These are phyloP conservation scores for Thelephora ganbajun DNA, from an alignment of 768 basidiomycete species.

Conservation along the genomic window DNA sequence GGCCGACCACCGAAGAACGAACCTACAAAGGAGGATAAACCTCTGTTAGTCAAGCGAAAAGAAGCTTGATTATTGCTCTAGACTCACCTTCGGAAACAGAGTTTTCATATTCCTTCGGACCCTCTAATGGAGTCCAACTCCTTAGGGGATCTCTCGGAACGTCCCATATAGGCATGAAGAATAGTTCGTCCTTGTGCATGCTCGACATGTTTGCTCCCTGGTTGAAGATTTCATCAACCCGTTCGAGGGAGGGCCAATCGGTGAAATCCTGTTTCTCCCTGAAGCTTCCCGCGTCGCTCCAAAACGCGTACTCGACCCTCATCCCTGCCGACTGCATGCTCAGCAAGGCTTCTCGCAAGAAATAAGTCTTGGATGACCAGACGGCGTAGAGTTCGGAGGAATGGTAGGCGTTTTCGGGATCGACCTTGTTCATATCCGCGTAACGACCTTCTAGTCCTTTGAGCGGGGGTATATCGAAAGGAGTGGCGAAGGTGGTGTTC, in stretches of 20 bases:
- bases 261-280: slow-evolving; percentile 26
- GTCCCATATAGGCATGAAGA: slow-evolving; percentile 33
- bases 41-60: not conserved
- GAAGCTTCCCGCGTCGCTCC: slow-evolving; percentile 45
- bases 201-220: slow-evolving; percentile 18
- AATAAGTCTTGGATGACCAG: slow-evolving; percentile 41
- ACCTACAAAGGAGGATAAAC: slow-evolving; percentile 18
- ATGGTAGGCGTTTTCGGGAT: slow-evolving; percentile 30
- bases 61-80: not conserved
- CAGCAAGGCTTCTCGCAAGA: slow-evolving; percentile 27
- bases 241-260: slow-evolving; percentile 31
- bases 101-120: slow-evolving; percentile 29
- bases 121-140: slow-evolving; percentile 29
- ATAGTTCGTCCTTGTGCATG: slow-evolving; percentile 22
- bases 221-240: slow-evolving; percentile 28
- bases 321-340: slow-evolving; percentile 14
- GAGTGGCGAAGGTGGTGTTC: slow-evolving; percentile 31
- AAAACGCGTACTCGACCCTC: slow-evolving; percentile 39
- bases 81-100: slow-evolving; percentile 37
- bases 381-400: slow-evolving; percentile 37
- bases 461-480: slow-evolving; percentile 36
- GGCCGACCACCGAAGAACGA: slow-evolving; percentile 44
- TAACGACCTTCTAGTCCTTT: slow-evolving; percentile 21
- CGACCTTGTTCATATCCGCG: slow-evolving; percentile 26
- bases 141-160: slow-evolving; percentile 18